Conservation (phyloP, 345 rosid species). For the Mercurialis annua region DNA sequence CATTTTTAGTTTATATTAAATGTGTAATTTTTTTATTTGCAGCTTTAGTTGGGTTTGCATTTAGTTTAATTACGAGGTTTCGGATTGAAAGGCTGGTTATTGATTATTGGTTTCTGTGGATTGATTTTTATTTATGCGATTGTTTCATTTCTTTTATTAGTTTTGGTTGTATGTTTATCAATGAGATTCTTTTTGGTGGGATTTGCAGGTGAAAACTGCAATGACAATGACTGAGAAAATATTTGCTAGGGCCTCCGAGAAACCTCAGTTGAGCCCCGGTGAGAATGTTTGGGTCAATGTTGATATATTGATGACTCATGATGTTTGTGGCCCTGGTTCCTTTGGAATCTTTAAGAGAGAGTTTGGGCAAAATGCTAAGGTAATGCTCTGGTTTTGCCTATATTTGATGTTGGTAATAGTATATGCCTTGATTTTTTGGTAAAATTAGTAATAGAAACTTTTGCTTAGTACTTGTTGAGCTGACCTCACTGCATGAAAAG, state of each 20-base stretch:
- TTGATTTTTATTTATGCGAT: too few species aligned
- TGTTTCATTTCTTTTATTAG: background rate
- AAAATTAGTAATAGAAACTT: background rate
- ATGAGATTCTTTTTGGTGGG: background rate
- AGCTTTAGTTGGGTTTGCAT: too few species aligned
- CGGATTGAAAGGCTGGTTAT: too few species aligned
- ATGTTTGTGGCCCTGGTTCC: conserved; percentile 95
- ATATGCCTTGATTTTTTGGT: background rate
- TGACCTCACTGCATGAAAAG: too few species aligned
- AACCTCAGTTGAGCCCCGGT: conserved; percentile 71
- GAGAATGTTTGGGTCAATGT: conserved; percentile 94
- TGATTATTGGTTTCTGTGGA: too few species aligned
- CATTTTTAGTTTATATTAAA: too few species aligned
- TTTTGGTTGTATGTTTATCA: background rate
- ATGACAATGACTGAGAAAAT: conserved; percentile 99
- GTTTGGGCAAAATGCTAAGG: conserved; percentile 89
- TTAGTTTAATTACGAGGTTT: too few species aligned
- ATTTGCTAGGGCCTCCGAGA: conserved; percentile 75
- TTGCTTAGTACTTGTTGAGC: too few species aligned
- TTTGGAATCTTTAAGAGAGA: conserved; percentile 86
- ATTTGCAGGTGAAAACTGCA: conserved; percentile 71
- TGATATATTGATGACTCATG: conserved; percentile 94
- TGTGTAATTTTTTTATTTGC: too few species aligned
- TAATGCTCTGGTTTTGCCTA: conserved; percentile 13
- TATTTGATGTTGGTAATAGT: background rate